A percentile compares a stretch with the other conserved stretches of the same genome.
These are phyloP conservation scores for Tetracladium setigerum DNA, from an alignment of 495 filamentous ascomycete genomes.

Conservation along the genomic window DNA sequence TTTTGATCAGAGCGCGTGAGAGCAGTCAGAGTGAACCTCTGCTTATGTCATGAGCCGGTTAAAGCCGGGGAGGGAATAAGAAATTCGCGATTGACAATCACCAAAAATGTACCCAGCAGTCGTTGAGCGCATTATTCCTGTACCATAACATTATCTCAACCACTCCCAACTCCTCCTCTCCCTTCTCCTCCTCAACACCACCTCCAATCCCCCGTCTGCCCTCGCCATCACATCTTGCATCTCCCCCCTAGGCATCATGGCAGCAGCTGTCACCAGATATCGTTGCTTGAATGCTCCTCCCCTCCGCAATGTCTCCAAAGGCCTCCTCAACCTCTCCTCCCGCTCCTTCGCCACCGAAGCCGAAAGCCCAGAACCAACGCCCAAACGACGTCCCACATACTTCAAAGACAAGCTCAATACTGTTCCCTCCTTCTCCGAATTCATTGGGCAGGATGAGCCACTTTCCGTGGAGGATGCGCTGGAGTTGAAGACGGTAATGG, in stretches of 20 bases:
- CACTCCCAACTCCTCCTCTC: too few relatives aligned
- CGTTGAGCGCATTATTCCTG: too few relatives aligned
- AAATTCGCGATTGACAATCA: too few relatives aligned
- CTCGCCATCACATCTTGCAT: background rate
- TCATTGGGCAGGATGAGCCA: slow-evolving; percentile 46
- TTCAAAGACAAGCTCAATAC: slow-evolving; percentile 77
- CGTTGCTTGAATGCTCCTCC: slow-evolving; percentile 22
- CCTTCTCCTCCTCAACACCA: too few relatives aligned
- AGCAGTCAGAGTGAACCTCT: too few relatives aligned
- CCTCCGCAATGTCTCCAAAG: slow-evolving; percentile 8
- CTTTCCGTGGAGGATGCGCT: slow-evolving; percentile 51
- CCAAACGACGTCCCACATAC: slow-evolving; percentile 49
- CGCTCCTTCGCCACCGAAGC: slow-evolving; percentile 36
- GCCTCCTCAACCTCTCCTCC: slow-evolving; percentile 6
- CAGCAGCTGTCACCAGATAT: slow-evolving; percentile 22
- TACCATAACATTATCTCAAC: too few relatives aligned
- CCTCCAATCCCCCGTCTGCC: background rate
- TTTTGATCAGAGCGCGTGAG: too few relatives aligned
- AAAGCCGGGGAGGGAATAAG: too few relatives aligned
- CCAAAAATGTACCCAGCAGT: too few relatives aligned
- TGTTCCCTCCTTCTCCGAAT: slow-evolving; percentile 80
- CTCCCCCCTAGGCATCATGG: slow-evolving; percentile 19
- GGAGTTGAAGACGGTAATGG: slow-evolving; percentile 67
- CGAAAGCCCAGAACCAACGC: slow-evolving; percentile 24
- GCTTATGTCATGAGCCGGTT: too few relatives aligned